Conservation (phyloP, 495 filamentous ascomycete genomes). For the Delitschia confertaspora region DNA sequence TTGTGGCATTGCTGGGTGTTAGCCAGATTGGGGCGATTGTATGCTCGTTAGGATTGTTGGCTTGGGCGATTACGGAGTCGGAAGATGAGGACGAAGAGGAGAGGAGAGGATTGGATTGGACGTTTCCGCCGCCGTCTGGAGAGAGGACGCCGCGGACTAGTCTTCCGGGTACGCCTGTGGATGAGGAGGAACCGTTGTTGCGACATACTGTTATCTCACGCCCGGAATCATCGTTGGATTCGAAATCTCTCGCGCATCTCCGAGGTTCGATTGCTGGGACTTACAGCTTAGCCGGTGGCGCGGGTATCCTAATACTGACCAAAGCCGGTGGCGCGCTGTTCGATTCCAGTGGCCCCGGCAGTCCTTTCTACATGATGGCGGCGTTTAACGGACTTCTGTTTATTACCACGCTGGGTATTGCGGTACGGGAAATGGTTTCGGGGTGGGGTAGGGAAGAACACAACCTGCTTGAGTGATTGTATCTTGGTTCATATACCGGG, state of each 20-base stretch:
- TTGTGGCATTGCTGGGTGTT: conserved; percentile 70
- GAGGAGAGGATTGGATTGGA: too few relatives aligned
- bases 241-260: conserved; percentile 42
- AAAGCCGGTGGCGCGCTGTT: conserved; percentile 86
- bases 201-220: neutral
- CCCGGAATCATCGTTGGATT: neutral
- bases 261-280: conserved; percentile 93
- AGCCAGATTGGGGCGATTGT: conserved; percentile 95
- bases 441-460: conserved; percentile 7
- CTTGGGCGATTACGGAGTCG: conserved; percentile 57
- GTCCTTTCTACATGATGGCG: conserved; percentile 90
- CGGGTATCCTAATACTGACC: conserved; percentile 80
- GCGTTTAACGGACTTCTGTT: conserved; percentile 56
- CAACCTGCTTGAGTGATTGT: too few relatives aligned
- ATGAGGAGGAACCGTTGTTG: conserved; percentile 26
- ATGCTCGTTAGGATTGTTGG: conserved; percentile 77
- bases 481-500: too few relatives aligned
- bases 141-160: too few relatives aligned
- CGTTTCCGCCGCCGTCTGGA: too few relatives aligned
- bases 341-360: conserved; percentile 56
- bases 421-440: conserved; percentile 6
- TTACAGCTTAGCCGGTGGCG: conserved; percentile 85
- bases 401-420: conserved; percentile 15
- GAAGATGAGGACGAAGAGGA: conserved; percentile 39
- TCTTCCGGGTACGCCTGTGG: conserved; percentile 11